Base-by-base conservation (phyloP, 2,329 filamentous ascomycete genomes). In the Lasiodiplodia hormozganensis region DNA sequence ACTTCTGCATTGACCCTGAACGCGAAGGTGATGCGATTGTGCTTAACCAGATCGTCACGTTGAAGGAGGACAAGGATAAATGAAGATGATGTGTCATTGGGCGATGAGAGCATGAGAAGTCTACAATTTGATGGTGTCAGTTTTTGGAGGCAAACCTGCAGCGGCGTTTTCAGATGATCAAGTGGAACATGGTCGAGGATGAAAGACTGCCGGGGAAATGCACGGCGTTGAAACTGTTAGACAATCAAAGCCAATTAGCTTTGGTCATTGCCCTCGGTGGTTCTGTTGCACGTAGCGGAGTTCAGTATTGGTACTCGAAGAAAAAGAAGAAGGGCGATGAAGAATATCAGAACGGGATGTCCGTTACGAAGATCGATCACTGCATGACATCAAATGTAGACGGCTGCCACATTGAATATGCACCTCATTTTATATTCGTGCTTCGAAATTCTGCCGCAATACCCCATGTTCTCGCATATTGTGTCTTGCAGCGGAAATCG, bases 11-110 rank as follows among this genome's bases (percentile, higher is more conserved):
- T 78, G 94, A 97, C 77, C 93, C 97, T 74, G 92, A 89, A 0
- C 80, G 76, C 0, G 79, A 78, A 51, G 87, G 88, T 38, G 92
- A 93, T n/a, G 92, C 90, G 79, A 85, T 97, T 72, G 88, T 98
- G 58, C 82, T 98, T 36, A 98, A 98, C 82, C 87, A 93, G 64
- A 97, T 98, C 75, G 94, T 98, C 25, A 92, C 91, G 58, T 81
- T 97, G 76, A 97, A 97, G 83, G 94, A 97, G 81, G 93, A 96
- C 49, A 80, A 74, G 68, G 68, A 69, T 38, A 74, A 74, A 70
- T 67, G 52, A 43, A 23, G 16, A 8, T 4, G 31, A 8, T 4
- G 16, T n/a, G 6, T 60, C 7, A 21, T 10, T 31, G 25, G 16
- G 16, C 12, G 10, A 56, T 36, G 53, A 56, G 53, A 12, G 18